Percentiles rank a stretch among this genome's conserved stretches.
Evolutionary conservation across 1,284 basidiomycete genomes (phyloP).

Genomic region (Marasmius sp.): DNA sequence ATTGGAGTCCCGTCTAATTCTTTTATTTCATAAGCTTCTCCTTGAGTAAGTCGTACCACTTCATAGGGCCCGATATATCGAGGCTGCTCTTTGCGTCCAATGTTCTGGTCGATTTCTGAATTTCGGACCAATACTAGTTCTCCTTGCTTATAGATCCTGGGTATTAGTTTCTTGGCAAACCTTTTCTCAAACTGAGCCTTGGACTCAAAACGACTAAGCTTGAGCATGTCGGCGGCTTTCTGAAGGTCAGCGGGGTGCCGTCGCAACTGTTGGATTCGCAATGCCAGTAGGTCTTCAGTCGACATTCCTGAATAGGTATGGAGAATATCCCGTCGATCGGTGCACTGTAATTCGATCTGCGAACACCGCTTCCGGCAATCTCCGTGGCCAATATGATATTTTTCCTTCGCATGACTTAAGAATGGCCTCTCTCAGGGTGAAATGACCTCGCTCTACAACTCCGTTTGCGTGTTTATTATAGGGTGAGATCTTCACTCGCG

Average conservation of each 20-base stretch:
- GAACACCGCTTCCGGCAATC: conserved; percentile 8
- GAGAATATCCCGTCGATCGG: conserved; percentile 23
- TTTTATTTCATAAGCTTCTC: conserved; percentile 21
- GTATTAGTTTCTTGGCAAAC: conserved; percentile 18
- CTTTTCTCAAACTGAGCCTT: conserved; percentile 20
- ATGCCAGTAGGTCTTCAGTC: conserved; percentile 12
- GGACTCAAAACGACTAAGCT: conserved; percentile 10
- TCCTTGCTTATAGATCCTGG: conserved; percentile 19
- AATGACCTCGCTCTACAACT: conserved; percentile 25
- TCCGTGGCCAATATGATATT: conserved; percentile 6
- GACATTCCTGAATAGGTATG: conserved; percentile 15
- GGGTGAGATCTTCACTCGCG: conserved; percentile 21
- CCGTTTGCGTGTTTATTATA: conserved; percentile 29
- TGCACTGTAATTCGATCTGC: conserved; percentile 26
- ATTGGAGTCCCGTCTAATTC: conserved; percentile 29
- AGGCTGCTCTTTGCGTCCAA: conserved; percentile 19
- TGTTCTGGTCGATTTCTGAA: conserved; percentile 16
- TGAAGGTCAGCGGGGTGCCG: conserved; percentile 5
- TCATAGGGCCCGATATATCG: conserved; percentile 26
- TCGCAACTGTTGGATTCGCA: conserved; percentile 12
- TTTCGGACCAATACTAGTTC: conserved; percentile 22
- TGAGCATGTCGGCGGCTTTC: conserved; percentile 4
- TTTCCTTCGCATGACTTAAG: conserved; percentile 17
- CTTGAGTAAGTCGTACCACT: conserved; percentile 14
- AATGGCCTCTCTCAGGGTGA: conserved; percentile 22